Percentiles rank a stretch among this genome's conserved stretches.
phyloP scores from a whole-genome alignment of 352 stramenopile species.

The Globisporangium perplexum region DNA sequence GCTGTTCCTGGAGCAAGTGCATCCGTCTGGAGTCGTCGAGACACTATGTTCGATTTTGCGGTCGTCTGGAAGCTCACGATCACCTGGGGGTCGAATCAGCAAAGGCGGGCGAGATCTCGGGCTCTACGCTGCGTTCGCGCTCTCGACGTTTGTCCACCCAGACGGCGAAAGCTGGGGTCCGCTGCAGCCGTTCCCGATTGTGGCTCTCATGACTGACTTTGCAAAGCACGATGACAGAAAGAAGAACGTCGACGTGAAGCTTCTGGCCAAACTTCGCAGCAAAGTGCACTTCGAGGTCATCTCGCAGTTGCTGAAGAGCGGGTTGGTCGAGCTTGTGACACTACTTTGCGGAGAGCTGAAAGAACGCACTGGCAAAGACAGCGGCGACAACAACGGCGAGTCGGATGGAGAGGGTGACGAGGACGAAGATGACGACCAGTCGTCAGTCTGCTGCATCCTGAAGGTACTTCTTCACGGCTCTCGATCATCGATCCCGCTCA shows the following conservation, averaged over 20 bases:
- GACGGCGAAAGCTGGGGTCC: conserved; percentile 49
- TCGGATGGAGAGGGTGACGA: conserved; percentile 25
- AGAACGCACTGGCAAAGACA: conserved; percentile 13
- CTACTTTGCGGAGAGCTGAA: conserved; percentile 48
- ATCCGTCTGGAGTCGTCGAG: conserved; percentile 52
- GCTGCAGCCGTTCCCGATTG: conserved; percentile 51
- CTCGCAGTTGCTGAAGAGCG: conserved; percentile 40
- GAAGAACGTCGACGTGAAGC: conserved; percentile 12
- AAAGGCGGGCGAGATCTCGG: conserved; percentile 37
- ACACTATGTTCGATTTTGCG: conserved; percentile 54
- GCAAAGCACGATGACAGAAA: conserved; percentile 5
- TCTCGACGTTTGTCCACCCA: conserved; percentile 68
- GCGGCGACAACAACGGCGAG: conserved; percentile 12
- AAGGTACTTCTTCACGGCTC: conserved; percentile 69
- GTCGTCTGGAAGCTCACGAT: conserved; percentile 35
- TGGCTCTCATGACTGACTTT: conserved; percentile 26
- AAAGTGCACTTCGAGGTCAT: conserved; percentile 74
- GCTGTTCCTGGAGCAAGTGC: conserved; percentile 48
- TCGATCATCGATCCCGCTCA: conserved; percentile 57
- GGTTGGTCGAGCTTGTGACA: conserved; percentile 37
- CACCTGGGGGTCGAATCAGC: conserved; percentile 40
- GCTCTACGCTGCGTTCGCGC: conserved; percentile 55
- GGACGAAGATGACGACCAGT: conserved; percentile 61
- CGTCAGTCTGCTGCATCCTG: conserved; percentile 59
- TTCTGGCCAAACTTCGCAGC: conserved; percentile 32